Percentiles rank a stretch among this genome's conserved stretches.
These are phyloP conservation scores for Lagerstroemia speciosa DNA, from an alignment of 345 rosid genomes.

Conservation along the genomic window DNA sequence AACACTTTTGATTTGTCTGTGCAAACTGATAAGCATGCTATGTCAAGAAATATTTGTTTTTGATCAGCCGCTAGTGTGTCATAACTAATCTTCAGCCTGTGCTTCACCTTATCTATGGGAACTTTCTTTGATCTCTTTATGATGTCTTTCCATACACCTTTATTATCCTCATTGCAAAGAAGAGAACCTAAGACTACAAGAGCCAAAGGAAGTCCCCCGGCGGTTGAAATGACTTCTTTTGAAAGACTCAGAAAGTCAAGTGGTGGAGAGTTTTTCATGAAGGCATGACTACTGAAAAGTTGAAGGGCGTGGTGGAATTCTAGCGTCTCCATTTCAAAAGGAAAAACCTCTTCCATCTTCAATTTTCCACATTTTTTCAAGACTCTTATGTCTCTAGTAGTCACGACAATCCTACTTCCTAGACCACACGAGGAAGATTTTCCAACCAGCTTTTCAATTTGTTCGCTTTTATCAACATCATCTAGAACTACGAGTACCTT, in stretches of 20 bases:
- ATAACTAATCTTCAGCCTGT: conserved; percentile 4
- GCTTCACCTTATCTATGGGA: neutral
- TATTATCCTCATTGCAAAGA: neutral
- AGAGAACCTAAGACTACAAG: conserved; percentile 3
- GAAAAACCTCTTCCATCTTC: neutral
- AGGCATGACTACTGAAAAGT: conserved; percentile 4
- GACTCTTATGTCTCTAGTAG: neutral
- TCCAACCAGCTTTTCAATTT: neutral
- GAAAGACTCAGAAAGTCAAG: neutral
- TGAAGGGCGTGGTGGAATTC: neutral
- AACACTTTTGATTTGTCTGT: neutral
- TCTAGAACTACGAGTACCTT: neutral
- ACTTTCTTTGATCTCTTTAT: neutral
- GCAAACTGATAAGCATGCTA: neutral
- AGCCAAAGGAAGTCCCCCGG: conserved; percentile 8
- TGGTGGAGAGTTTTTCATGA: neutral
- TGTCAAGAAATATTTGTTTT: conserved; percentile 9
- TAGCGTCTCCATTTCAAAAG: neutral
- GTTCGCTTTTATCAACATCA: neutral
- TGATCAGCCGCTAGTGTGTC: neutral
- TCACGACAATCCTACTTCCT: neutral
- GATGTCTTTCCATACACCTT: conserved; percentile 3
- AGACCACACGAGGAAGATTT: neutral
- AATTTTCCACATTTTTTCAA: neutral
- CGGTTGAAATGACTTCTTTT: neutral